Evolutionary conservation across 2,329 filamentous ascomycete genomes (phyloP).

Genomic region (Cytospora schulzeri): DNA sequence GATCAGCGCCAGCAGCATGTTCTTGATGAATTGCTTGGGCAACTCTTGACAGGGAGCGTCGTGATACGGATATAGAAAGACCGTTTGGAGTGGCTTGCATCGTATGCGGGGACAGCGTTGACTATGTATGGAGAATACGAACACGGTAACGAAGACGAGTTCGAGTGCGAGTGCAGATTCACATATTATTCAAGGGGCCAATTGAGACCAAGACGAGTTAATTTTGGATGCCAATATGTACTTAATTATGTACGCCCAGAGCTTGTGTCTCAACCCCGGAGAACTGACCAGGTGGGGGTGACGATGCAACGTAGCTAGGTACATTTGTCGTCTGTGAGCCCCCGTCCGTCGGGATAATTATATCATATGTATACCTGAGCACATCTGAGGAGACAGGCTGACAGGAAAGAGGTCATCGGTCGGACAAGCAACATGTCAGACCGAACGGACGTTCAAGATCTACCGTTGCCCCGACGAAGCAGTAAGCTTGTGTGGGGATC

Average conservation of each 20-base stretch:
- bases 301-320: background rate
- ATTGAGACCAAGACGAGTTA: background rate
- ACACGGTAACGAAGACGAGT: background rate
- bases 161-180: background rate
- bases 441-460: background rate
- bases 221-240: background rate
- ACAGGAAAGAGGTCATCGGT: no score
- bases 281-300: background rate
- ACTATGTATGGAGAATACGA: background rate
- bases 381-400: background rate
- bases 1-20: background rate
- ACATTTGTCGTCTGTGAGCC: background rate
- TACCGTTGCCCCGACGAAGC: slow-evolving; percentile 20
- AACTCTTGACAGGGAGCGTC: background rate
- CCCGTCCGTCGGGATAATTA: background rate
- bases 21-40: background rate
- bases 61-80: background rate
- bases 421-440: background rate
- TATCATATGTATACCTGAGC: no score
- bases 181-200: background rate
- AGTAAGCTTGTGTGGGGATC: slow-evolving; percentile 21
- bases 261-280: background rate
- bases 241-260: background rate
- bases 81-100: background rate
- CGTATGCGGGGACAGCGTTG: background rate